Conservation (phyloP, 768 basidiomycete species). For the Holtermanniella nyarrowii region DNA sequence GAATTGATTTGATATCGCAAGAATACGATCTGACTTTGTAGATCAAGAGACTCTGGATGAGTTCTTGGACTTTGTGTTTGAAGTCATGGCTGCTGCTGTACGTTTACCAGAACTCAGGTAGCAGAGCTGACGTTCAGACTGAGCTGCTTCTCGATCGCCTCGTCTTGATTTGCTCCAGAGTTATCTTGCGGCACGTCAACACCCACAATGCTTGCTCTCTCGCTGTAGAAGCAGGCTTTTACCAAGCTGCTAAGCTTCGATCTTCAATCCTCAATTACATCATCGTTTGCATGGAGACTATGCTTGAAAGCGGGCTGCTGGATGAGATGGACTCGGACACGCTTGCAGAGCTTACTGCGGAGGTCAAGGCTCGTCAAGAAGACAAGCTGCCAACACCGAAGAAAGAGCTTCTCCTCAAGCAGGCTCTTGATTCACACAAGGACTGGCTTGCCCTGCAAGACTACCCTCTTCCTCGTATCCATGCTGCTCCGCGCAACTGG, state of each 20-base stretch:
- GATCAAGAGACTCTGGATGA: slow-evolving; percentile 63
- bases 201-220: slow-evolving; percentile 68
- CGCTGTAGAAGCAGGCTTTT: slow-evolving; percentile 69
- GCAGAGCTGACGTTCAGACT: slow-evolving; percentile 47
- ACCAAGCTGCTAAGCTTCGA: slow-evolving; percentile 59
- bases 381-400: slow-evolving; percentile 59
- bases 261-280: slow-evolving; percentile 70
- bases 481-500: slow-evolving; percentile 27
- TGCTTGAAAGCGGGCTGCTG: slow-evolving; percentile 70
- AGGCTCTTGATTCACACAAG: slow-evolving; percentile 53
- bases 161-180: slow-evolving; percentile 66
- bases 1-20: slow-evolving; percentile 21
- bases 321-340: slow-evolving; percentile 61
- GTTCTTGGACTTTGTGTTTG: slow-evolving; percentile 74
- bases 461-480: slow-evolving; percentile 36
- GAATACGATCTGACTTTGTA: slow-evolving; percentile 28
- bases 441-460: slow-evolving; percentile 56
- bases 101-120: slow-evolving; percentile 25
- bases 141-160: slow-evolving; percentile 82
- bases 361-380: slow-evolving; percentile 52
- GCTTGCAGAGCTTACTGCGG: slow-evolving; percentile 56
- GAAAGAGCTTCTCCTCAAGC: slow-evolving; percentile 48
- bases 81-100: slow-evolving; percentile 75
- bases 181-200: slow-evolving; percentile 58
- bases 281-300: slow-evolving; percentile 68